Conservation (phyloP, 768 basidiomycete species). For the Kwoniella botswanensis region DNA sequence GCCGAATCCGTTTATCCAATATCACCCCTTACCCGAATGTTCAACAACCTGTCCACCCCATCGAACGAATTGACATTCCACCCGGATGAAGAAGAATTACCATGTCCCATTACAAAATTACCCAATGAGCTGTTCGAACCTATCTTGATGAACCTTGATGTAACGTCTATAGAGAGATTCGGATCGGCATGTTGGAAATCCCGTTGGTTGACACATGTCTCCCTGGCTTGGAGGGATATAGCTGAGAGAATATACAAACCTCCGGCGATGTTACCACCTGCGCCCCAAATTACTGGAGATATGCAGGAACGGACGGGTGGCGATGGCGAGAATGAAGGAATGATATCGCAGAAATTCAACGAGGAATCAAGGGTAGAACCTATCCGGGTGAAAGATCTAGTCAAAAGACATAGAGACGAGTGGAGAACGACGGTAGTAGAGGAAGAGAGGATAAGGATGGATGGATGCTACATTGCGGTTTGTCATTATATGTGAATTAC, state of each 20-base stretch:
- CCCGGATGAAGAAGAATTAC: conserved; percentile 71
- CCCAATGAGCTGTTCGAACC: conserved; percentile 78
- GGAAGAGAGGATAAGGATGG: conserved; percentile 80
- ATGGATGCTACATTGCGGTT: conserved; percentile 89
- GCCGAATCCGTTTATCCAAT: background rate
- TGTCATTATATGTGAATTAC: conserved; percentile 68
- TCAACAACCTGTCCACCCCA: conserved; percentile 23
- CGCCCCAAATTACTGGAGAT: conserved; percentile 57
- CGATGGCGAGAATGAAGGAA: background rate
- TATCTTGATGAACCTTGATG: conserved; percentile 71
- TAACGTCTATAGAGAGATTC: conserved; percentile 75
- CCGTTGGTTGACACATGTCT: conserved; percentile 74
- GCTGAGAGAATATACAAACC: conserved; percentile 65
- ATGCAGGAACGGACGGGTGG: background rate
- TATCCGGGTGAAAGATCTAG: conserved; percentile 61
- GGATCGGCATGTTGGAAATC: conserved; percentile 75
- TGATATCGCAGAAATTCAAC: background rate
- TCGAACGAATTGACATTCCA: conserved; percentile 62
- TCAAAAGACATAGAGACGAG: conserved; percentile 66
- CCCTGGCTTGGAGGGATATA: conserved; percentile 68
- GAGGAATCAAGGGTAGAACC: background rate
- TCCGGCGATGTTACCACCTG: conserved; percentile 69
- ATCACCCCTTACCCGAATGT: conserved; percentile 33
- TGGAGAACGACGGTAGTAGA: conserved; percentile 80
- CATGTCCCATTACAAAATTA: conserved; percentile 65